Percentiles rank a stretch among this genome's conserved stretches.
phyloP scores from a whole-genome alignment of 805 yeast genomes.

The Ogataea angusta region DNA sequence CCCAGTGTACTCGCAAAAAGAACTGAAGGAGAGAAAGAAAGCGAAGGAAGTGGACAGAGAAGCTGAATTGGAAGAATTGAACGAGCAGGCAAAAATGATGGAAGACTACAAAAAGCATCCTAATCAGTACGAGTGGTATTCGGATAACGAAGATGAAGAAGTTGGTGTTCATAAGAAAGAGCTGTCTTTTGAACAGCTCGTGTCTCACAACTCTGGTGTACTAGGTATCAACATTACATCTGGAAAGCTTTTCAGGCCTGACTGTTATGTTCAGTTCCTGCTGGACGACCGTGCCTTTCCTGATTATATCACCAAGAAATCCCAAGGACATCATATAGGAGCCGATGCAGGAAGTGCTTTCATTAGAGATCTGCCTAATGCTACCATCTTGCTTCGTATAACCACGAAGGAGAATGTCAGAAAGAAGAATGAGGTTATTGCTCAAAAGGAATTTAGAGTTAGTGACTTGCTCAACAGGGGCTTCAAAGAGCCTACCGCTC shows the following conservation, averaged over 20 bases:
- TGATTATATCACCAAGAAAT: slow-evolving; percentile 47
- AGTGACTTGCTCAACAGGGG: slow-evolving; percentile 51
- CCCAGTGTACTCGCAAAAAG: slow-evolving; percentile 60
- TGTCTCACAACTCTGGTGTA: slow-evolving; percentile 60
- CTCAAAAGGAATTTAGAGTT: slow-evolving; percentile 50
- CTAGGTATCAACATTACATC: slow-evolving; percentile 49
- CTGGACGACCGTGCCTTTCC: slow-evolving; percentile 67
- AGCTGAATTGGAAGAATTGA: slow-evolving; percentile 38
- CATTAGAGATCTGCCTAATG: slow-evolving; percentile 67
- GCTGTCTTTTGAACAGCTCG: slow-evolving; percentile 48
- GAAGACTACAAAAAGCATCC: slow-evolving; percentile 55
- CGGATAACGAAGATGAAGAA: slow-evolving; percentile 34
- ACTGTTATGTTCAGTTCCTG: slow-evolving; percentile 52
- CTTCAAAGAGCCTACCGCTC: slow-evolving; percentile 41
- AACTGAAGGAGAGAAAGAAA: slow-evolving; percentile 45
- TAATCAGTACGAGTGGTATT: slow-evolving; percentile 61
- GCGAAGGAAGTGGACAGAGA: slow-evolving; percentile 36
- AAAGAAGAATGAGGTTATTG: slow-evolving; percentile 45
- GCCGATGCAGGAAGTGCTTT: slow-evolving; percentile 56
- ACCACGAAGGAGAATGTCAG: slow-evolving; percentile 49
- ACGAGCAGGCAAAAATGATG: slow-evolving; percentile 48
- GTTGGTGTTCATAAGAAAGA: slow-evolving; percentile 39
- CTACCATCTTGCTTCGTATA: slow-evolving; percentile 54
- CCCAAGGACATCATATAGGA: slow-evolving; percentile 43
- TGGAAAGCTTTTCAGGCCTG: slow-evolving; percentile 49